Evolutionary conservation across 192 early-diverging fungal genomes (phyloP).

Genomic region (Gryganskiella cystojenkinii): DNA sequence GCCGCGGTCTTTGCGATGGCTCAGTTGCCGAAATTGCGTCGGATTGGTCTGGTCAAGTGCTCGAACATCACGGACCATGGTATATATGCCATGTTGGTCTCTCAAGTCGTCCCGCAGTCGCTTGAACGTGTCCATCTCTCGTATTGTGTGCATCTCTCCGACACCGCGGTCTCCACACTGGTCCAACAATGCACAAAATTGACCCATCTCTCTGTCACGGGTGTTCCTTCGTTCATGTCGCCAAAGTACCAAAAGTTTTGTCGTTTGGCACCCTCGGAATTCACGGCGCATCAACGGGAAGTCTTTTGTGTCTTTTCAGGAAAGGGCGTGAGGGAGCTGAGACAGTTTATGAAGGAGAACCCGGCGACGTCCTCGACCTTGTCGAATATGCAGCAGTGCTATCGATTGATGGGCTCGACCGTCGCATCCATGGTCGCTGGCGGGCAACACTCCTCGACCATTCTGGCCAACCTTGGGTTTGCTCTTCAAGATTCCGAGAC

Average conservation of each 20-base stretch:
- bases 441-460: slow-evolving; percentile 31
- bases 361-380: slow-evolving; percentile 9
- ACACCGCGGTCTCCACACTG: slow-evolving; percentile 55
- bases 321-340: slow-evolving; percentile 63
- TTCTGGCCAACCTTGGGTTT: slow-evolving; percentile 33
- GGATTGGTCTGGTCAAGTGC: slow-evolving; percentile 72
- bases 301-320: slow-evolving; percentile 72
- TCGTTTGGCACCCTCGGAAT: slow-evolving; percentile 62
- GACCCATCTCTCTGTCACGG: slow-evolving; percentile 66
- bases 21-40: slow-evolving; percentile 60
- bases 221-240: slow-evolving; percentile 63
- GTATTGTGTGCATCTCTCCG: slow-evolving; percentile 64
- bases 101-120: slow-evolving; percentile 52
- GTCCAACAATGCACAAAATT: slow-evolving; percentile 59
- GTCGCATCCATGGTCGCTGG: slow-evolving; percentile 40
- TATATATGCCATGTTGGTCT: slow-evolving; percentile 60
- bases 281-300: slow-evolving; percentile 61
- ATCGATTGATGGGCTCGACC: slow-evolving; percentile 43
- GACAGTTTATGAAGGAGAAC: slow-evolving; percentile 55
- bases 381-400: slow-evolving; percentile 25
- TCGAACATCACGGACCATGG: slow-evolving; percentile 65
- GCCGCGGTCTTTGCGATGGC: slow-evolving; percentile 61
- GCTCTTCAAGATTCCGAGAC: slow-evolving; percentile 21
- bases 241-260: slow-evolving; percentile 62
- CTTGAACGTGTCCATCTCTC: slow-evolving; percentile 68